These are phyloP conservation scores for Lenwebbia sp. DNA, from an alignment of 345 rosid species.

Conservation along the genomic window DNA sequence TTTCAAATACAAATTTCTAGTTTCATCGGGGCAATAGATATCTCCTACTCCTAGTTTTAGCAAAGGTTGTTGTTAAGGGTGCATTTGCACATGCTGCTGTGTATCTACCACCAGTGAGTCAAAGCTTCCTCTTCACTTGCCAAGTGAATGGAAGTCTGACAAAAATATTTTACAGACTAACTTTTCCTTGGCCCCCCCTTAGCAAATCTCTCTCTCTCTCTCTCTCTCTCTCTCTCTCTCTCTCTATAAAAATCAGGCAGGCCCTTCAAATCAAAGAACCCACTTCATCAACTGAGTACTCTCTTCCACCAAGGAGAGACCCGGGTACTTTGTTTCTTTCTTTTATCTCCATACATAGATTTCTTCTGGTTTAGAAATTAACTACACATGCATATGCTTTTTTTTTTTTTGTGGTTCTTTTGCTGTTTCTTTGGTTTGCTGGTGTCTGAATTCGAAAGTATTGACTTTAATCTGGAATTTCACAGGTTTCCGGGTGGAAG, in stretches of 20 bases:
- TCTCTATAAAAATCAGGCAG: background rate
- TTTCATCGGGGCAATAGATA: background rate
- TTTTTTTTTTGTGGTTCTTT: background rate
- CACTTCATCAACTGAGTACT: background rate
- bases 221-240: background rate
- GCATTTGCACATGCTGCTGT: background rate
- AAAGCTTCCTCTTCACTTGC: background rate
- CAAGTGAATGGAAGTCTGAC: background rate
- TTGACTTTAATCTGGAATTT: background rate
- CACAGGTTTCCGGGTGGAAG: background rate
- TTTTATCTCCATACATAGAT: background rate
- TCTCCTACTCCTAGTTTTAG: background rate
- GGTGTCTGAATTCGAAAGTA: background rate
- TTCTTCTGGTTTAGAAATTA: background rate
- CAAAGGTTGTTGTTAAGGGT: background rate
- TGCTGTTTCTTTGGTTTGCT: background rate
- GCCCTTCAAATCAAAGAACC: background rate
- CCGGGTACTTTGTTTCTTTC: background rate
- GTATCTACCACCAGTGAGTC: background rate
- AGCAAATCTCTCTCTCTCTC: background rate
- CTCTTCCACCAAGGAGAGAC: background rate
- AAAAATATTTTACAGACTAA: background rate
- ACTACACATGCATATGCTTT: background rate
- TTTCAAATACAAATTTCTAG: background rate
- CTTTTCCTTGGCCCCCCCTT: background rate